phyloP scores from a whole-genome alignment of 768 basidiomycete genomes.

The Lactarius hatsudake region DNA sequence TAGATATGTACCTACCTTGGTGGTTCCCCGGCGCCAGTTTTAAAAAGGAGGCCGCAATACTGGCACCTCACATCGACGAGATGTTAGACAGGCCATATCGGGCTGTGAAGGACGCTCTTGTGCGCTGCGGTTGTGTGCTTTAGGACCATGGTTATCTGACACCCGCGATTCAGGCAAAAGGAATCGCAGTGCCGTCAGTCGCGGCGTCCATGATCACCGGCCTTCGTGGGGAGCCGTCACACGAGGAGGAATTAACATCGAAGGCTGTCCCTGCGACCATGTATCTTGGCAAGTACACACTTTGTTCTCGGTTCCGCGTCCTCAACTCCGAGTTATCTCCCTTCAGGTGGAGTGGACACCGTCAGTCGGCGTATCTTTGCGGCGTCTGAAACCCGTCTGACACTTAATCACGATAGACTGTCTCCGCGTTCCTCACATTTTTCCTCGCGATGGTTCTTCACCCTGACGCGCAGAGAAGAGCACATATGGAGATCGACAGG shows the following conservation, averaged over 20 bases:
- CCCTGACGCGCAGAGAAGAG: constrained; percentile 31
- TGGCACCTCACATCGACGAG: constrained; percentile 22
- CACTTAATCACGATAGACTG: constrained; percentile 20
- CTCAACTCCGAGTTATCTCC: not conserved
- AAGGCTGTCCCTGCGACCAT: constrained; percentile 22
- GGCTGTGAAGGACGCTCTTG: constrained; percentile 24
- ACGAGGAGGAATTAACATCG: constrained; percentile 18
- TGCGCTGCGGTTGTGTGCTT: not conserved
- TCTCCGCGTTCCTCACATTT: constrained; percentile 28
- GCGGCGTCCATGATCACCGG: constrained; percentile 20
- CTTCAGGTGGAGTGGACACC: constrained; percentile 25
- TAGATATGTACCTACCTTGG: constrained; percentile 30
- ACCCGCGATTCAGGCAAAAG: constrained; percentile 1
- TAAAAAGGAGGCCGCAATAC: constrained; percentile 18
- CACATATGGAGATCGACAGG: constrained; percentile 33
- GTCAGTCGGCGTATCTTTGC: constrained; percentile 15
- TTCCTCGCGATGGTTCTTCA: constrained; percentile 30
- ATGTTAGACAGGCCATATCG: constrained; percentile 29
- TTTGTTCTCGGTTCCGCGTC: not conserved
- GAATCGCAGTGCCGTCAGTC: constrained; percentile 16
- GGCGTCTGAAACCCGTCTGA: not conserved
- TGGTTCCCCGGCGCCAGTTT: constrained; percentile 34
- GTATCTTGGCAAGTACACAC: constrained; percentile 13
- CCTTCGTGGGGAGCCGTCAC: constrained; percentile 16
- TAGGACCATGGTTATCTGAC: not conserved